phyloP scores from a whole-genome alignment of 2,329 filamentous ascomycete genomes.

The Alternaria gaisen region DNA sequence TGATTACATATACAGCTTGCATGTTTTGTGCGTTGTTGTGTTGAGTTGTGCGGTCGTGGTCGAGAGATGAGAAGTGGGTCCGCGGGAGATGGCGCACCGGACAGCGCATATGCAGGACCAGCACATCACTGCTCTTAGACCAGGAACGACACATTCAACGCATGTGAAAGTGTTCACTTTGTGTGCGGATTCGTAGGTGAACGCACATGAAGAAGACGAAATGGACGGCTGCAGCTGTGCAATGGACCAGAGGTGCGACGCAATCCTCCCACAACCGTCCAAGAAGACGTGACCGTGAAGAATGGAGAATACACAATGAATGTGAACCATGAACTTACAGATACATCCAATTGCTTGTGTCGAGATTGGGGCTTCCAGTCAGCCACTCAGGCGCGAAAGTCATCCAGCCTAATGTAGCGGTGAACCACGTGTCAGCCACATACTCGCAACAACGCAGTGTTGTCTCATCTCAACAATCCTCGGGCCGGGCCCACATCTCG shows the following conservation, averaged over 20 bases:
- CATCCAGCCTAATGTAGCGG: slow-evolving; percentile 62
- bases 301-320: background rate
- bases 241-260: background rate
- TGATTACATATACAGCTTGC: background rate
- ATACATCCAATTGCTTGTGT: slow-evolving; percentile 68
- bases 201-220: background rate
- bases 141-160: slow-evolving; percentile 9
- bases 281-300: background rate
- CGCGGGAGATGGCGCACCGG: slow-evolving; percentile 16
- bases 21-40: slow-evolving; percentile 4
- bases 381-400: slow-evolving; percentile 73
- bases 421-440: slow-evolving; percentile 51
- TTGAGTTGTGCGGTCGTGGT: background rate
- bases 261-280: background rate
- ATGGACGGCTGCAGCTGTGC: background rate
- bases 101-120: slow-evolving; percentile 29
- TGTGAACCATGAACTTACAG: slow-evolving; percentile 48
- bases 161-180: background rate
- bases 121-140: slow-evolving; percentile 14
- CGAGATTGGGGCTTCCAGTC: slow-evolving; percentile 64
- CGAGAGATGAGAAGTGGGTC: slow-evolving; percentile 27
- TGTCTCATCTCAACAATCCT: slow-evolving; percentile 28
- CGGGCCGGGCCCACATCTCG: slow-evolving; percentile 31
- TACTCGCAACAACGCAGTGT: slow-evolving; percentile 31
- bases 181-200: background rate